Conservation (phyloP, 2,329 filamentous ascomycete genomes). For the Elsinoe fawcettii region DNA sequence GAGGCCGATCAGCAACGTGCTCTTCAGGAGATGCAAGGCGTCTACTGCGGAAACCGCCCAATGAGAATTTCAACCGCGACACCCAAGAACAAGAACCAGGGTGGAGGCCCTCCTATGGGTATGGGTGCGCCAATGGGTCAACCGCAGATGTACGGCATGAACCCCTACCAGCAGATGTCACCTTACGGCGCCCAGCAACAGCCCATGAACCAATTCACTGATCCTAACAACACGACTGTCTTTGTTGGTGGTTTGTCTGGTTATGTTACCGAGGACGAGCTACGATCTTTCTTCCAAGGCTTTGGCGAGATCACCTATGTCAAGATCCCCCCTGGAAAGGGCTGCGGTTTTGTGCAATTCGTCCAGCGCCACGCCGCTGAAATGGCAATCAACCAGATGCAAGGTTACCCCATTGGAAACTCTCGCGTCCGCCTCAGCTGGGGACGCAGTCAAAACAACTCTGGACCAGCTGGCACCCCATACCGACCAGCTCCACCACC, state of each 20-base stretch:
- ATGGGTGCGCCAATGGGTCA: slow-evolving; percentile 43
- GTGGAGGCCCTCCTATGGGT: slow-evolving; percentile 44
- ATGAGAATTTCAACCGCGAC: slow-evolving; percentile 98
- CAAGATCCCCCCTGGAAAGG: slow-evolving; percentile 98
- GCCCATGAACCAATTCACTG: slow-evolving; percentile 99
- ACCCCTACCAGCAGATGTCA: slow-evolving; percentile 46
- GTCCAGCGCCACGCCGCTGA: slow-evolving; percentile 97
- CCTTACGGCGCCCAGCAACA: slow-evolving; percentile 40
- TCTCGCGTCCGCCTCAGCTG: slow-evolving; percentile 94
- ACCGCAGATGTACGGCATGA: slow-evolving; percentile 60
- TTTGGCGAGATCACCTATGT: slow-evolving; percentile 99
- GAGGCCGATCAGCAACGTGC: slow-evolving; percentile 95
- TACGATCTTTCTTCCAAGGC: slow-evolving; percentile 99
- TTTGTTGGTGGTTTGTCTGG: slow-evolving; percentile 95
- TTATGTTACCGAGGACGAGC: slow-evolving; percentile 97
- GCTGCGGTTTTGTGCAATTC: slow-evolving; percentile 97
- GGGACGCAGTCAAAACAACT: slow-evolving; percentile 99
- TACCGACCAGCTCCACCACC: slow-evolving; percentile 88
- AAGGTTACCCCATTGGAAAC: slow-evolving; percentile 98
- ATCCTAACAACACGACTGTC: slow-evolving; percentile 98
- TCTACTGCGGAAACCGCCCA: slow-evolving; percentile 95
- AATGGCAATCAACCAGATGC: slow-evolving; percentile 99
- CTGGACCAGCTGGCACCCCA: slow-evolving; percentile 86
- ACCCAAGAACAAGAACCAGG: slow-evolving; percentile 75
- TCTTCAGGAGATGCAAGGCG: slow-evolving; percentile 95